Evolutionary conservation across 164 flowering plant genomes (phyloP).

Genomic region (Saururus chinensis): DNA sequence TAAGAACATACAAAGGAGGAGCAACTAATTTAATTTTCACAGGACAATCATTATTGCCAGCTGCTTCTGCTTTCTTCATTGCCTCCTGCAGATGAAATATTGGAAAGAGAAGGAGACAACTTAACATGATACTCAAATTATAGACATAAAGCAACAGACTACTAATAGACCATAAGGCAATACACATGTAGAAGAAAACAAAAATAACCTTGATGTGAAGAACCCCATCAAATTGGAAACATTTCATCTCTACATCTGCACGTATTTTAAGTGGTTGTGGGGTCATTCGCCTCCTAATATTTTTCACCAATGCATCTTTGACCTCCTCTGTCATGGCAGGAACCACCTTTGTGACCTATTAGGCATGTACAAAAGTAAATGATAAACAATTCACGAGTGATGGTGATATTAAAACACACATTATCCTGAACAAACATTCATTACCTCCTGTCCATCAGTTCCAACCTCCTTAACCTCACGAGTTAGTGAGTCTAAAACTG

Average conservation of each 20-base stretch:
- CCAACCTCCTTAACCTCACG: constrained; percentile 87
- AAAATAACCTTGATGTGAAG: constrained; percentile 80
- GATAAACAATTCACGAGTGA: background rate
- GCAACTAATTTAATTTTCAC: constrained; percentile 94
- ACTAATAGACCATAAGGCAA: background rate
- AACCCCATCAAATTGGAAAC: constrained; percentile 97
- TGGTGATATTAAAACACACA: background rate
- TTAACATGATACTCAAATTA: background rate
- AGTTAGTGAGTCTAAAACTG: constrained; percentile 62
- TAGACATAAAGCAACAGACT: background rate
- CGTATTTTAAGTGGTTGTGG: constrained; percentile 90
- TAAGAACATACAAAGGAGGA: constrained; percentile 88
- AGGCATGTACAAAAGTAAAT: background rate
- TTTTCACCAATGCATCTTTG: constrained; percentile 74
- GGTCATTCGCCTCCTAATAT: constrained; percentile 90
- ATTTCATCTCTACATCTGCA: constrained; percentile 96
- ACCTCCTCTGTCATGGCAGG: constrained; percentile 87
- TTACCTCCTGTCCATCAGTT: constrained; percentile 89
- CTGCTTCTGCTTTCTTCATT: constrained; percentile 94
- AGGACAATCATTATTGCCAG: constrained; percentile 84
- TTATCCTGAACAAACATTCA: background rate
- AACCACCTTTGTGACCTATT: constrained; percentile 66
- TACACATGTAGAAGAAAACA: background rate
- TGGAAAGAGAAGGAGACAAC: too few relatives aligned
- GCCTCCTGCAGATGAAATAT: constrained; percentile 57